Base-by-base conservation (phyloP, 495 filamentous ascomycete species). In the Neurospora sp. region DNA sequence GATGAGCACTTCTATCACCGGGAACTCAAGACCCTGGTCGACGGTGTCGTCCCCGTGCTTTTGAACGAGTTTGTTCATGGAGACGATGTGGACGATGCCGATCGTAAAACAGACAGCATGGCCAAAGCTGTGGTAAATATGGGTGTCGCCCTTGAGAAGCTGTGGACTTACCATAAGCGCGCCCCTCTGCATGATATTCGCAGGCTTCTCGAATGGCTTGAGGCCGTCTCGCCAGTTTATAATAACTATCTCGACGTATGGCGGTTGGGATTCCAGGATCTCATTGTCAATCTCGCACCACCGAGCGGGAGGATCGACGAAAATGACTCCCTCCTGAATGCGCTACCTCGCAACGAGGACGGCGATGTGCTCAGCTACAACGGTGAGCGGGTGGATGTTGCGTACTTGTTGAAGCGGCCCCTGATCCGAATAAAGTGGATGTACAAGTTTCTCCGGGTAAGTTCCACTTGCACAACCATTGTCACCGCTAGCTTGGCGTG, bases 1-100 rank as follows among this genome's bases (percentile, higher is more conserved):
- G 96, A 98, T 74, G 96, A 99, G 81, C 83, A 88, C 23, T 94
- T 96, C 77, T 99, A 98, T 79, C 91, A 91, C 83, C 91, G 94
- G 35, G 96, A 99, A 79, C 86, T 99, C 12, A 94, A 92, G 73
- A 97, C 96, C 20, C 83, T 99, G 31, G 95, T 98, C 12, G 96
- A 96, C 75, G 96, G 97, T 71, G 96, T 99, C 20, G 92, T 99
- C 71, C 96, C 96, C 10, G 96, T 98, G 10, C 88, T 99, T 3
- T 83, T 98, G 71, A 92, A 87, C 11, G 94, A 94, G 74, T 93
- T 97, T 23, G 72, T 97, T 89, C 71, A 92, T 87, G 78, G 90
- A 85, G 90, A 91, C 71, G 87, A 90, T 23, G 88, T 87, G 5
- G 84, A 89, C 69, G 89, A 89, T 16, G 90, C 90, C 71, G 89